These are phyloP conservation scores for Saturnispora saitoi DNA, from an alignment of 805 yeast species.

Conservation along the genomic window DNA sequence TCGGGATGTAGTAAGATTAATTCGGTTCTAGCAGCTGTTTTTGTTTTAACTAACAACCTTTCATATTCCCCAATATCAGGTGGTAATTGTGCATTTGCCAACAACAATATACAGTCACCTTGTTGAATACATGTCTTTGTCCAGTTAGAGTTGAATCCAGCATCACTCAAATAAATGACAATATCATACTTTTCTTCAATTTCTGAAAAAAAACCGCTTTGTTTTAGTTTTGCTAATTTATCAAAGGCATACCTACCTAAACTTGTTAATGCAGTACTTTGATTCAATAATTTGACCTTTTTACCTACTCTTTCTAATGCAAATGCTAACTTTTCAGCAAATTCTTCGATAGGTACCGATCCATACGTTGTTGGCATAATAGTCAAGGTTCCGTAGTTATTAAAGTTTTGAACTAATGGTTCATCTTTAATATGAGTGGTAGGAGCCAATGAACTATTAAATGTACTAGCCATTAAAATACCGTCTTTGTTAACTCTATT, in stretches of 20 bases:
- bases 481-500: constrained; percentile 29
- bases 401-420: constrained; percentile 28
- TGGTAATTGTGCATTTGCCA: constrained; percentile 74
- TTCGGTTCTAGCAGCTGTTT: constrained; percentile 83
- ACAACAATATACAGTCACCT: constrained; percentile 84
- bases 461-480: constrained; percentile 8
- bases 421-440: constrained; percentile 25
- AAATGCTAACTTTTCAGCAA: constrained; percentile 64
- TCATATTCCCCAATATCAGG: constrained; percentile 84
- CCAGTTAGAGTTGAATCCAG: constrained; percentile 79
- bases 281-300: constrained; percentile 71
- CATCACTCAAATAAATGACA: constrained; percentile 84
- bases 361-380: constrained; percentile 73
- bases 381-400: constrained; percentile 73
- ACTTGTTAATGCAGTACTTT: constrained; percentile 68
- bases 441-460: constrained; percentile 21
- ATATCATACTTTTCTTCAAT: constrained; percentile 83
- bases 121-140: constrained; percentile 86
- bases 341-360: constrained; percentile 69
- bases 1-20: constrained; percentile 79
- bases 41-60: constrained; percentile 58
- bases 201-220: constrained; percentile 84
- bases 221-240: constrained; percentile 72
- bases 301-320: constrained; percentile 68
- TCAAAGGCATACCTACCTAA: constrained; percentile 92